Conservation (phyloP, 441 rosid genomes). For the Croton laevigatus region DNA sequence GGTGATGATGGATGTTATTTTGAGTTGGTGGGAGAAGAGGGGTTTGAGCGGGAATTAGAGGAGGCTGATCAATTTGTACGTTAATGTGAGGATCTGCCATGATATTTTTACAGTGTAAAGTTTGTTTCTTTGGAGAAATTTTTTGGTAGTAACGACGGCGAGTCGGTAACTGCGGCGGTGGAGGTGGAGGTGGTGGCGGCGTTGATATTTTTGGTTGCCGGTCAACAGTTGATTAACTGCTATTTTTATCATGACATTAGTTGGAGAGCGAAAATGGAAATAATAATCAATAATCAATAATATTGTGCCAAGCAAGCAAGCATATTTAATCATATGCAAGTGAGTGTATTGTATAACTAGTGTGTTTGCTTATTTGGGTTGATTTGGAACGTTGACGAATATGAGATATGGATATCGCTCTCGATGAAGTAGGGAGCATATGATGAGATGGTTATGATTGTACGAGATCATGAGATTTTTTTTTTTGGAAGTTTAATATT, state of each 20-base stretch:
- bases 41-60: conserved; percentile 22
- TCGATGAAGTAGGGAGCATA: not conserved
- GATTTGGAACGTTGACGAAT: not conserved
- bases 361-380: not conserved
- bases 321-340: not conserved
- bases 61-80: conserved; percentile 23
- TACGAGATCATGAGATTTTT: not conserved
- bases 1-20: conserved; percentile 5
- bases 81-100: conserved; percentile 16
- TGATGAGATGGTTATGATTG: not conserved
- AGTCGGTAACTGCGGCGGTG: not conserved
- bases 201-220: not conserved
- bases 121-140: not conserved
- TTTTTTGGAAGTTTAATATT: not conserved
- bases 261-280: too few relatives aligned
- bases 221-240: not conserved
- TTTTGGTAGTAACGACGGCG: not conserved
- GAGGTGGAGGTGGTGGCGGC: not conserved
- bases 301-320: not conserved
- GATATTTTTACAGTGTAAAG: conserved; percentile 14
- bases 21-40: conserved; percentile 16
- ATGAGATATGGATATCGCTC: too few relatives aligned
- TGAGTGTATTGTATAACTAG: too few relatives aligned
- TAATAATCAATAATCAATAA: too few relatives aligned
- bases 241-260: too few relatives aligned